Evolutionary conservation across 306 rosid genomes (phyloP), one percentile per base, ranked within the genome.

Genomic region (Cicer arietinum): DNA sequence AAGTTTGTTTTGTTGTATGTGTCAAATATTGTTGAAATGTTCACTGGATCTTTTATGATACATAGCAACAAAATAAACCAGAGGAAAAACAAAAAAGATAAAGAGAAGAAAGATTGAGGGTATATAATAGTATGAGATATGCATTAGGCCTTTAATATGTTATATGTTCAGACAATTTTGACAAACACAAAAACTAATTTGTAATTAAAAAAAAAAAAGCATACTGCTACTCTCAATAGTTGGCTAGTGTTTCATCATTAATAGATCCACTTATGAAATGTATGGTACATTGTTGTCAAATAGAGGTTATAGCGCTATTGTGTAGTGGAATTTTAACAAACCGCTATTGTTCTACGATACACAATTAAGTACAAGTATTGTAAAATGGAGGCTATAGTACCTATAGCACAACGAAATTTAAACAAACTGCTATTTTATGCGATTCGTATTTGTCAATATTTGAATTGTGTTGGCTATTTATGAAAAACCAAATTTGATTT

Each of bases 31-130:
- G 47, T 69, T 52, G 16, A 71, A 48, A 35, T 25, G 50, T 67
- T 72, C 52, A 51, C 10, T 17, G 46, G 71, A 56, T 71, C 57
- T 59, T 39, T 52, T 56, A 50, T 43, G 41, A 65, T 42, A 51
- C 10, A 63, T 30, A 16, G 17, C 61, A 62, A 56, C 4, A 52
- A 51, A 69, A 75, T 50, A 60, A 60, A 17, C 75, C 10, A 30
- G 16, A 8, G 16, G 54, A 73, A 73, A 57, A 61, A 61, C 8
- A 6, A 16, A 43, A 61, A 22, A 54, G 18, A 56, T 7, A 67
- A 25, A 42, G 66, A 76, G 46, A 22, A 6, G n/a, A 68, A 43
- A 69, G 48, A 67, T 10, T 46, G 13, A 73, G 44, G 37, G 40
- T 20, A 60, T 42, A 59, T 50, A 0, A 22, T 22, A 48, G 17